phyloP scores from a whole-genome alignment of 345 rosid genomes.

The Eucalyptus curtisii region DNA sequence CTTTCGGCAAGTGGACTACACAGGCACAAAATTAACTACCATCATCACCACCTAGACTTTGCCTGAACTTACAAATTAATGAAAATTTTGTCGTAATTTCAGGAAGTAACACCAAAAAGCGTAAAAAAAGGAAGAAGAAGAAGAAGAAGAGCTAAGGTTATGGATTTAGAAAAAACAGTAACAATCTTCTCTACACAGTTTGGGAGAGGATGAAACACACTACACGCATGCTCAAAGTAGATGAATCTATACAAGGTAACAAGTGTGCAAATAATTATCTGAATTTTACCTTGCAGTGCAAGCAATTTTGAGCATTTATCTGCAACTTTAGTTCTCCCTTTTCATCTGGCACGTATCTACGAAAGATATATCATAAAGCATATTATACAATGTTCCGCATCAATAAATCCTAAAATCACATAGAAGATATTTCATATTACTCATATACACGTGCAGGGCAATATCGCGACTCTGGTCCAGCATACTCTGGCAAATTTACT shows the following conservation, averaged over 20 bases:
- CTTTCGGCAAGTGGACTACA: not conserved
- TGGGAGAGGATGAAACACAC: not conserved
- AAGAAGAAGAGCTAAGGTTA: not conserved
- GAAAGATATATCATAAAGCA: not conserved
- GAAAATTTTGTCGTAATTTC: not conserved
- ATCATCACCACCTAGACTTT: not conserved
- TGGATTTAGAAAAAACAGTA: not conserved
- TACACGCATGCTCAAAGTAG: not conserved
- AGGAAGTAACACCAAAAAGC: not conserved
- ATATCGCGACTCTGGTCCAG: conserved; percentile 81
- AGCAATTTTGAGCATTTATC: conserved; percentile 89
- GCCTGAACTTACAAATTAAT: not conserved
- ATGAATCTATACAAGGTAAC: not conserved
- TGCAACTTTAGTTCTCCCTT: conserved; percentile 59
- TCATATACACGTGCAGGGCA: conserved; percentile 98
- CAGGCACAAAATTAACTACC: not conserved
- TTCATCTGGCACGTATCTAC: conserved; percentile 73
- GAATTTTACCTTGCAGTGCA: conserved; percentile 80
- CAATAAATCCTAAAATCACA: not conserved
- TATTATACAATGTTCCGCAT: not conserved
- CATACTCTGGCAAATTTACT: conserved; percentile 73
- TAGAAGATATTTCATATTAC: conserved; percentile 16
- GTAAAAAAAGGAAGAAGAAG: not conserved
- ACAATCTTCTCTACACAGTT: not conserved
- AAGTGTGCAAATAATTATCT: not conserved